phyloP scores from a whole-genome alignment of 2,329 filamentous ascomycete species.

The Cytospora mali region DNA sequence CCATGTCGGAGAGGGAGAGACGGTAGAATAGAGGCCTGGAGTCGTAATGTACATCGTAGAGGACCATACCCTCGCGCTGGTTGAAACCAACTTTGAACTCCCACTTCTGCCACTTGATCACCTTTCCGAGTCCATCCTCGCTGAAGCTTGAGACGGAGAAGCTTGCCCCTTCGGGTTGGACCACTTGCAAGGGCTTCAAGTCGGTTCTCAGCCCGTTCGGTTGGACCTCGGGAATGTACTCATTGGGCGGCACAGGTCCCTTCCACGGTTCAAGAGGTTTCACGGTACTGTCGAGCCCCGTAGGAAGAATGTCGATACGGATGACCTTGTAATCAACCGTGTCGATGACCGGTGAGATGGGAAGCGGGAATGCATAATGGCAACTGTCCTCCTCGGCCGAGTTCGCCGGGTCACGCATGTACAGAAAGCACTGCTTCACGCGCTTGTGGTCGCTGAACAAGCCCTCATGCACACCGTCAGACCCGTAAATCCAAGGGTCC shows the following conservation, averaged over 20 bases:
- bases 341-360: slow-evolving; percentile 69
- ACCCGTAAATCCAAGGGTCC: slow-evolving; percentile 68
- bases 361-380: slow-evolving; percentile 68
- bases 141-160: slow-evolving; percentile 45
- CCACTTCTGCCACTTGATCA: slow-evolving; percentile 48
- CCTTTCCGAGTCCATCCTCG: slow-evolving; percentile 33
- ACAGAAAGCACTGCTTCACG: slow-evolving; percentile 67
- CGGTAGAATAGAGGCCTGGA: slow-evolving; percentile 62
- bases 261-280: slow-evolving; percentile 60
- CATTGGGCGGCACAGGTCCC: slow-evolving; percentile 54
- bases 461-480: slow-evolving; percentile 53
- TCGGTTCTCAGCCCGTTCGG: slow-evolving; percentile 53
- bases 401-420: slow-evolving; percentile 65
- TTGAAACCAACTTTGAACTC: slow-evolving; percentile 68
- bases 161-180: slow-evolving; percentile 65
- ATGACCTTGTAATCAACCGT: slow-evolving; percentile 64
- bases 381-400: slow-evolving; percentile 63
- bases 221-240: slow-evolving; percentile 69
- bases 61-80: slow-evolving; percentile 62
- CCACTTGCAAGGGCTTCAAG: slow-evolving; percentile 63
- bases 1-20: slow-evolving; percentile 63
- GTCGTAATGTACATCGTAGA: slow-evolving; percentile 66
- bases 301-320: slow-evolving; percentile 70
- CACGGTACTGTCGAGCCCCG: slow-evolving; percentile 62
- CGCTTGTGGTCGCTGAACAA: slow-evolving; percentile 47